Evolutionary conservation across 2,329 filamentous ascomycete genomes (phyloP), one percentile per base, ranked within the genome.

Genomic region (Aspergillus nomiae): DNA sequence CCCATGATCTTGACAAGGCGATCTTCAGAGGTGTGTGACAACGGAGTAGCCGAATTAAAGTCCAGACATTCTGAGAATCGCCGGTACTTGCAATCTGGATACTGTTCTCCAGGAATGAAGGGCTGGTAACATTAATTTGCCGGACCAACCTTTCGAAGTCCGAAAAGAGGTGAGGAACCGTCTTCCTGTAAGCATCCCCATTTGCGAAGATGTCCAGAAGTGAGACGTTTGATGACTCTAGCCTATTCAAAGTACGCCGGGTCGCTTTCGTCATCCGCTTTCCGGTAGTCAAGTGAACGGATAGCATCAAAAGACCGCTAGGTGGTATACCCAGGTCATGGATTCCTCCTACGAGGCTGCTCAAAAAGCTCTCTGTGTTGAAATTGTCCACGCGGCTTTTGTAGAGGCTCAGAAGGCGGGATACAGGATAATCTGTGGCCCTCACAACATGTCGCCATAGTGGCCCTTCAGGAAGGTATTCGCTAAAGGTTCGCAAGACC

Each of bases 21-120:
- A 79, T 65, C 53, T 80, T 77, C 24, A 80, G 69, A 1, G 78
- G 75, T 0, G 71, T 78, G 59, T 80, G 77, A 12, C 69, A 71
- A 21, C 72, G 69, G 11, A 80, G 70, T 8, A 80, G 64, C 32
- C 74, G 72, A 7, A 79, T 65, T 7, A 80, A 50, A 6, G 68
- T 72, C 68, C 68, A 73, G 59, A 71, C 68, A 57, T 58, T 67
- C 36, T 64, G 58, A 14, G 71, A 65, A 58, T 74, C 67, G 8
- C 74, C 75, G 3, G 69, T 71, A 62, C 76, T 67, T 9, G 71
- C 76, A 50, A 76, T 65, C 11, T 67, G 65, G 38, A 80, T 60
- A 36, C 71, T 69, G 36, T 75, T 69, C 21, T 73, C 62, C 21
- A 76, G 66, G 48, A 77, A 78, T 5, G 63, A 64, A 4, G 73